Evolutionary conservation across 495 filamentous ascomycete genomes (phyloP), one percentile per base, ranked within the genome.

Genomic region (Tuber umbilicatum): DNA sequence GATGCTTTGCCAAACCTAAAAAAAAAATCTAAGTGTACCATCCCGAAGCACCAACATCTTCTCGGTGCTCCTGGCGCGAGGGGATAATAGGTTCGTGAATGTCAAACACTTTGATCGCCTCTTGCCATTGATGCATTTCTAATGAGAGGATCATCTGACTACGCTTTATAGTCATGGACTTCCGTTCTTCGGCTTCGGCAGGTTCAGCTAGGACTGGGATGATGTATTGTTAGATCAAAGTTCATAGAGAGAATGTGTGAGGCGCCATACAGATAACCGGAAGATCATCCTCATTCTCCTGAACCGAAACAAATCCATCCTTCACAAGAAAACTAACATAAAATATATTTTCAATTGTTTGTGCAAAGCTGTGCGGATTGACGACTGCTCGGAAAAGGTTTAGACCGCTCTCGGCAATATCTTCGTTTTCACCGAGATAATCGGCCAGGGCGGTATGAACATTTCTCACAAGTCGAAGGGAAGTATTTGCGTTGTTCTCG

Each of bases 301-400:
- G 35, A 37, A 82, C 68, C 0, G 81, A 90, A 17, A 91, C 87
- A 73, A 85, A 87, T 10, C 94, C 94, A 82, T 99, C 96, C 72
- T 90, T 89, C 73, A 97, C 93, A 73, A 99, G 84, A 83, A 99
- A 99, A 82, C 92, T 94, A 74, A 97, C 87, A 81, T 97, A 97
- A 84, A 99, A 99, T 79, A 99, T 84, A 82, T 99, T 99, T 83
- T 99, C 95, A 5, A 98, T 89, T 2, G 93, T 97, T 84, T 99
- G 96, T 0, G 94, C 93, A 80, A 98, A 99, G 1, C 92, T 96
- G 1, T 83, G 83, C 5, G 95, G 94, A 77, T 99, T 97, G 74
- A 97, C 86, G 43, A 92, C 92, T 77, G 97, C 97, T 60, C 89
- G 87, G 83, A 97, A 90, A 16, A 98, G 84, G 23, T 89, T 88